A percentile compares a stretch with the other conserved stretches of the same genome.
Conservation (phyloP, 345 rosid species). For the Bruguiera parviflora region DNA sequence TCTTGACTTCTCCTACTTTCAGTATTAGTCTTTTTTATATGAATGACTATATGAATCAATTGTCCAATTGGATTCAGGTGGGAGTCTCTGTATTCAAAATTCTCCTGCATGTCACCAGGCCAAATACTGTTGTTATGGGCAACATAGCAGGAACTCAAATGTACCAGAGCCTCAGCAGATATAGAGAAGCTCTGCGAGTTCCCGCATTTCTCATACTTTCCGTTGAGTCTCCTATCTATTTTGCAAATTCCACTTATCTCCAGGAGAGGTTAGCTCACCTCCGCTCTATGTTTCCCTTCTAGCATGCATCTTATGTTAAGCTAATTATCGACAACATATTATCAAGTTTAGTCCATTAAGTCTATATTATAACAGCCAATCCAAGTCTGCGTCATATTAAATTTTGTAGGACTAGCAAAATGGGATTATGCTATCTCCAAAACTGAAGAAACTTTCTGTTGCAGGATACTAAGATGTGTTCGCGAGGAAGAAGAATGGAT, state of each 20-base stretch:
- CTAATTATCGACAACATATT: not conserved
- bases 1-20: not conserved
- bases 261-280: slow-evolving; percentile 69
- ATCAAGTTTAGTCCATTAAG: not conserved
- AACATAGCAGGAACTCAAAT: slow-evolving; percentile 74
- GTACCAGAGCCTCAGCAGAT: slow-evolving; percentile 67
- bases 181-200: slow-evolving; percentile 64
- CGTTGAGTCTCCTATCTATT: slow-evolving; percentile 82
- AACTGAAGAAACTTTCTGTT: not conserved
- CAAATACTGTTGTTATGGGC: slow-evolving; percentile 72
- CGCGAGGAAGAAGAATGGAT: slow-evolving; percentile 83
- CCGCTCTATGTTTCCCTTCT: not conserved
- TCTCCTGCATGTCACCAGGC: slow-evolving; percentile 80
- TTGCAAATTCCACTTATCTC: slow-evolving; percentile 82
- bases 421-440: not conserved
- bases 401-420: not conserved
- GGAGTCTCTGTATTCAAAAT: slow-evolving; percentile 87
- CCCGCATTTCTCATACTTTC: slow-evolving; percentile 75
- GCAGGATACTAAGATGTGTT: slow-evolving; percentile 79
- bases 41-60: not conserved
- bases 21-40: no score
- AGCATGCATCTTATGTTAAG: no score
- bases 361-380: not conserved
- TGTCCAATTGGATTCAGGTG: slow-evolving; percentile 45
- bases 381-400: not conserved